These are phyloP conservation scores for Crepidotus sp. DNA, from an alignment of 1,284 basidiomycete genomes.

Conservation along the genomic window DNA sequence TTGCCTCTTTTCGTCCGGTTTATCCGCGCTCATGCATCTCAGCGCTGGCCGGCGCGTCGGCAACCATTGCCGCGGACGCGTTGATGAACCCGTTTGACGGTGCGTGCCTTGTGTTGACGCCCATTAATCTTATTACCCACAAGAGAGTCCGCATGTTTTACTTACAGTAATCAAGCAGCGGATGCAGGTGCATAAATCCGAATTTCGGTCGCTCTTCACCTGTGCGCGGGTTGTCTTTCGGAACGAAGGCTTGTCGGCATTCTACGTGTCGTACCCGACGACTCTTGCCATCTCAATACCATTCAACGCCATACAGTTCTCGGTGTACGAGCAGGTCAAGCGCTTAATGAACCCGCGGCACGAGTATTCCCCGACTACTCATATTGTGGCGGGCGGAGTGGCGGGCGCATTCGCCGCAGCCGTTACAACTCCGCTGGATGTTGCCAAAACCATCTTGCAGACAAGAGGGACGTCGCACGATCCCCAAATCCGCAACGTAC, in stretches of 20 bases:
- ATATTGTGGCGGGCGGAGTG: conserved; percentile 85
- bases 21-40: conserved; percentile 6
- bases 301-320: conserved; percentile 97
- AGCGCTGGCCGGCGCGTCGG: conserved; percentile 91
- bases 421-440: conserved; percentile 94
- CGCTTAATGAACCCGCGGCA: conserved; percentile 78
- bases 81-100: conserved; percentile 99
- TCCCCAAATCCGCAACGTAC: conserved; percentile 73
- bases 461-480: conserved; percentile 85
- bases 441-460: conserved; percentile 97
- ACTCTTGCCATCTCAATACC: conserved; percentile 96
- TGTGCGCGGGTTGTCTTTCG: conserved; percentile 82
- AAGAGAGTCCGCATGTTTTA: conserved; percentile 7
- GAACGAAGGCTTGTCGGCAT: conserved; percentile 82
- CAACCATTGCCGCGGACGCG: conserved; percentile 93
- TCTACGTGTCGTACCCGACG: conserved; percentile 98
- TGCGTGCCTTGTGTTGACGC: conserved; percentile 32
- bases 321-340: conserved; percentile 94
- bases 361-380: conserved; percentile 84
- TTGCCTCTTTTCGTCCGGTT: neutral
- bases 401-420: conserved; percentile 94
- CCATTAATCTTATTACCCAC: conserved; percentile 11
- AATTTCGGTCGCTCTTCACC: conserved; percentile 75
- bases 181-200: conserved; percentile 94
- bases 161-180: conserved; percentile 92